phyloP scores from a whole-genome alignment of 1,139 yeast genomes.

The Suhomyces guaymorum region DNA sequence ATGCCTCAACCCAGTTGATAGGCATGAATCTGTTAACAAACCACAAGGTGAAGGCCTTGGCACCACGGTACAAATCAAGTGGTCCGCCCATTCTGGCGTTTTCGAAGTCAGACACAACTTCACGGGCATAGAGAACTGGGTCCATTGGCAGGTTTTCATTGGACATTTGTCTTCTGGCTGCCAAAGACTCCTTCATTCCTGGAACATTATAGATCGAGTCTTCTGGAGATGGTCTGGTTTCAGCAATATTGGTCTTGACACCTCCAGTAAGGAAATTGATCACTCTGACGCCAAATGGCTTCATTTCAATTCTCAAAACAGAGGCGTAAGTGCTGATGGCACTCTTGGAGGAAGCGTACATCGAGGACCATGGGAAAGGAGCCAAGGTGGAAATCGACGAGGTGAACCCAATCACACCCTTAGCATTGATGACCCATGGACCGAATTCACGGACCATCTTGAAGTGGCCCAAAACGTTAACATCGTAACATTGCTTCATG shows the following conservation, averaged over 20 bases:
- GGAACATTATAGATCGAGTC: conserved; percentile 56
- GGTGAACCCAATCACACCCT: conserved; percentile 73
- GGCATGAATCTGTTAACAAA: conserved; percentile 58
- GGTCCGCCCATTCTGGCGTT: conserved; percentile 44
- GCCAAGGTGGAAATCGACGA: conserved; percentile 69
- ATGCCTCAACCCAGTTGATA: conserved; percentile 47
- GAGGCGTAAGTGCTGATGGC: conserved; percentile 74
- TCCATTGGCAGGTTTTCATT: conserved; percentile 58
- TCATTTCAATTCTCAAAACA: conserved; percentile 63
- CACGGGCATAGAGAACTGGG: conserved; percentile 55
- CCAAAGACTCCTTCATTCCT: conserved; percentile 51
- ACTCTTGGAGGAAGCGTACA: conserved; percentile 73
- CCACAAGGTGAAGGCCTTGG: conserved; percentile 41
- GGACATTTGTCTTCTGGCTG: conserved; percentile 61
- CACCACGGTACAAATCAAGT: conserved; percentile 55
- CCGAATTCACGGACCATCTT: conserved; percentile 61
- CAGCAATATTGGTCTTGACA: conserved; percentile 62
- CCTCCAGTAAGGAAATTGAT: conserved; percentile 69
- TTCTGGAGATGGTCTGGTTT: conserved; percentile 50
- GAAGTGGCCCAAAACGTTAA: conserved; percentile 71
- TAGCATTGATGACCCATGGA: conserved; percentile 59
- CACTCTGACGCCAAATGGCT: conserved; percentile 73
- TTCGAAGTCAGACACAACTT: conserved; percentile 53
- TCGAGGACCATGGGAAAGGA: conserved; percentile 71
- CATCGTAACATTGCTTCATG: conserved; percentile 57